Evolutionary conservation across 371 early-diverging fungal species (phyloP).

Genomic region (Apophysomyces variabilis): DNA sequence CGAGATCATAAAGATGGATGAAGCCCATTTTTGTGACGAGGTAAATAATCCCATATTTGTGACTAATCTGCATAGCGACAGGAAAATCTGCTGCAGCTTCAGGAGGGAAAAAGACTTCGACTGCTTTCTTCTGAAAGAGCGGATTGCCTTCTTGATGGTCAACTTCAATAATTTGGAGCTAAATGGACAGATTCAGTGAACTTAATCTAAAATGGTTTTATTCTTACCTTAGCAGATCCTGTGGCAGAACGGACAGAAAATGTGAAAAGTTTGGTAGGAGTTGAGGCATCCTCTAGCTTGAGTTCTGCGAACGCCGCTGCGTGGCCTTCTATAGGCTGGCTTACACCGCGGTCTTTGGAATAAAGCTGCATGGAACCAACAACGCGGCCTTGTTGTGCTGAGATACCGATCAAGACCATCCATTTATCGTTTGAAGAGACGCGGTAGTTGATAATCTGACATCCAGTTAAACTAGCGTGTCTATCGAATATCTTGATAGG

Average conservation of each 20-base stretch:
- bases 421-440: conserved; percentile 91
- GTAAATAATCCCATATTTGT: conserved; percentile 90
- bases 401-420: conserved; percentile 94
- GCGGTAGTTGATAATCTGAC: conserved; percentile 96
- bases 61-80: conserved; percentile 94
- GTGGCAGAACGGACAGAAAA: conserved; percentile 88
- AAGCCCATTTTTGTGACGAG: conserved; percentile 98
- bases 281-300: conserved; percentile 74
- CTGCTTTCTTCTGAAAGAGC: conserved; percentile 86
- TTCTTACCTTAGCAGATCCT: conserved; percentile 78
- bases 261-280: conserved; percentile 88
- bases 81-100: conserved; percentile 96
- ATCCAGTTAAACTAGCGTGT: conserved; percentile 78
- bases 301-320: conserved; percentile 95
- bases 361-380: conserved; percentile 96
- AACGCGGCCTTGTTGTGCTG: conserved; percentile 88
- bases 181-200: background rate
- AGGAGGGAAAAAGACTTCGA: conserved; percentile 95
- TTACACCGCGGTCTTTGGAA: conserved; percentile 89
- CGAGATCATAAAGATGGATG: conserved; percentile 95
- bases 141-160: conserved; percentile 95
- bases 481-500: conserved; percentile 95
- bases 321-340: conserved; percentile 97
- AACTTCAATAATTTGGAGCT: conserved; percentile 96
- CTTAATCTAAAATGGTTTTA: background rate